phyloP scores from a whole-genome alignment of 2,329 filamentous ascomycete species.

The Zymoseptoria ardabiliae region DNA sequence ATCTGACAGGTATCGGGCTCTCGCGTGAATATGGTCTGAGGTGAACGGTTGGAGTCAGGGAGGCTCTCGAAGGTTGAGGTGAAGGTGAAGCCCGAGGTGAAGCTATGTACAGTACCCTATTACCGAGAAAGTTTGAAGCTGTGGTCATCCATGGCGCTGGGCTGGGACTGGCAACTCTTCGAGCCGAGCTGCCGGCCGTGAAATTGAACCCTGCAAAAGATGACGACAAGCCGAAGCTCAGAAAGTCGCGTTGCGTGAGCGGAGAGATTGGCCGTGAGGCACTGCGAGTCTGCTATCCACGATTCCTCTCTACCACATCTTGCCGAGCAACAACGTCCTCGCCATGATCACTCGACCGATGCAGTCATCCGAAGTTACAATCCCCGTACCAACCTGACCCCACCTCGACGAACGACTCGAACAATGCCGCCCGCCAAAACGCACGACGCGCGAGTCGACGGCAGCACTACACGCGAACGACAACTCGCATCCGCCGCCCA shows the following conservation, averaged over 20 bases:
- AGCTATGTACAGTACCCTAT: too few relatives aligned
- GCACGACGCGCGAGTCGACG: conserved; percentile 33
- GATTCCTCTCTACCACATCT: not conserved
- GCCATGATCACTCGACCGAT: not conserved
- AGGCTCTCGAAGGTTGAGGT: too few relatives aligned
- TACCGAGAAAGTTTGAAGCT: too few relatives aligned
- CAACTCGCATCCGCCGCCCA: conserved; percentile 33
- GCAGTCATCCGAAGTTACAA: not conserved
- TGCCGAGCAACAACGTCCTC: not conserved
- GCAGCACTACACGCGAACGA: conserved; percentile 36
- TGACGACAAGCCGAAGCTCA: not conserved
- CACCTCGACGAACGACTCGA: not conserved
- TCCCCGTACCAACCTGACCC: not conserved
- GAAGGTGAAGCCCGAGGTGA: too few relatives aligned
- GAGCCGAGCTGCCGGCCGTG: too few relatives aligned
- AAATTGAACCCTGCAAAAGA: not conserved
- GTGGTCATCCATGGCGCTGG: too few relatives aligned
- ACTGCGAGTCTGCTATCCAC: not conserved
- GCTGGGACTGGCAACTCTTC: too few relatives aligned
- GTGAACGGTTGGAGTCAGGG: too few relatives aligned
- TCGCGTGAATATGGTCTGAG: too few relatives aligned
- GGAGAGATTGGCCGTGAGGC: not conserved
- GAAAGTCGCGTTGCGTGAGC: not conserved
- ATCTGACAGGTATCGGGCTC: too few relatives aligned
- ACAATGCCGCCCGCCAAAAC: conserved; percentile 27